Conservation (phyloP, 441 rosid species). For the Populus hybrid region DNA sequence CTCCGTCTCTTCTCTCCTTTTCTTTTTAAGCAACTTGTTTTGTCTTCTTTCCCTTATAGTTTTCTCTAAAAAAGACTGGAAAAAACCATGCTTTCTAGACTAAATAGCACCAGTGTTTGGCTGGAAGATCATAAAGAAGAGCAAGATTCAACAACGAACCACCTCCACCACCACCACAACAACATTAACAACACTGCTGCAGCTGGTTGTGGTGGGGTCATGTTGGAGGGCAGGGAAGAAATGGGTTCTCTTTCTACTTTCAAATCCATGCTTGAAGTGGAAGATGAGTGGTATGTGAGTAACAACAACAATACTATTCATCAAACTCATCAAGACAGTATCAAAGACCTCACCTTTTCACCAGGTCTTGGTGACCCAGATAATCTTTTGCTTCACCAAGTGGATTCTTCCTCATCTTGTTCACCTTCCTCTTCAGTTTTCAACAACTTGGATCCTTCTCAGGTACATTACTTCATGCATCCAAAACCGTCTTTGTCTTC, state of each 20-base stretch:
- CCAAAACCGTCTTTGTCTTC: conserved; percentile 37
- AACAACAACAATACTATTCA: conserved; percentile 13
- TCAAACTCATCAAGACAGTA: conserved; percentile 35
- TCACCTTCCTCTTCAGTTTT: conserved; percentile 56
- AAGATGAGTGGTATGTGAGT: conserved; percentile 45
- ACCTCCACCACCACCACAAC: conserved; percentile 18
- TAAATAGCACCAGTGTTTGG: conserved; percentile 36
- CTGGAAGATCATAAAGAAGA: conserved; percentile 34
- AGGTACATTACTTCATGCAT: conserved; percentile 47
- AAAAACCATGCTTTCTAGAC: conserved; percentile 40
- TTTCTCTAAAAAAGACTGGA: conserved; percentile 12
- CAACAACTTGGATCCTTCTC: conserved; percentile 57
- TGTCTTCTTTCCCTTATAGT: conserved; percentile 15
- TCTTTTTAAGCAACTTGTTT: not conserved
- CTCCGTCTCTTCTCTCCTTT: not conserved
- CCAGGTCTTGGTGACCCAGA: conserved; percentile 48
- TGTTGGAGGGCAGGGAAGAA: conserved; percentile 34
- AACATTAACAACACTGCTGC: conserved; percentile 18
- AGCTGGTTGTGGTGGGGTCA: conserved; percentile 3
- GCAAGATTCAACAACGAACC: conserved; percentile 28
- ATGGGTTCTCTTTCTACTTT: conserved; percentile 38
- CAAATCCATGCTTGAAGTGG: conserved; percentile 50
- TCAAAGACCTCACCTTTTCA: conserved; percentile 41
- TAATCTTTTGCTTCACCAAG: conserved; percentile 38
- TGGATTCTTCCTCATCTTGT: conserved; percentile 58